phyloP scores from a whole-genome alignment of 176 grass and related monocot genomes.

The Avena eriantha region DNA sequence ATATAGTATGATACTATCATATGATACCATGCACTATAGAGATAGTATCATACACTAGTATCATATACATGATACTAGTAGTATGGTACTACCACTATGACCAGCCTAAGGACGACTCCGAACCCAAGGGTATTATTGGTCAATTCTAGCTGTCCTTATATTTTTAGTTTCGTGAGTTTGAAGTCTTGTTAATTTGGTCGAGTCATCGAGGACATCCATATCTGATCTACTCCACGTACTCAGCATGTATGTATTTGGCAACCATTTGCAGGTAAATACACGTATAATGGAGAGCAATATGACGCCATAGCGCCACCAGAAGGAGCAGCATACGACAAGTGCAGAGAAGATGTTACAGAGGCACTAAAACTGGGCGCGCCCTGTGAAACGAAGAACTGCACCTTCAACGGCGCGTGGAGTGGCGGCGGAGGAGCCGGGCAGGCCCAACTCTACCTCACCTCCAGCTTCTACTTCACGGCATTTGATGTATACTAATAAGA shows the following conservation, averaged over 20 bases:
- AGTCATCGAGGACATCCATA: too few relatives aligned
- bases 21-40: too few relatives aligned
- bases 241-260: not conserved
- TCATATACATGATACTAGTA: too few relatives aligned
- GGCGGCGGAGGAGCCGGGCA: not conserved
- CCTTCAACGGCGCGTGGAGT: constrained; percentile 12
- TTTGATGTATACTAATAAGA: not conserved
- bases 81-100: too few relatives aligned
- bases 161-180: too few relatives aligned
- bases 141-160: too few relatives aligned
- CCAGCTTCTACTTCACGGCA: constrained; percentile 1
- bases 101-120: too few relatives aligned
- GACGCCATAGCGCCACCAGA: constrained; percentile 31
- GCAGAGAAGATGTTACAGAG: constrained; percentile 16
- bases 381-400: constrained; percentile 35
- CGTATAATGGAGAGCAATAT: constrained; percentile 10
- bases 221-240: not conserved
- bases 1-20: too few relatives aligned
- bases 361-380: constrained; percentile 17
- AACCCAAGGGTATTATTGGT: too few relatives aligned
- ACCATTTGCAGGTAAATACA: constrained; percentile 6
- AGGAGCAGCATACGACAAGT: constrained; percentile 36
- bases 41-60: too few relatives aligned
- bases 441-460: not conserved
- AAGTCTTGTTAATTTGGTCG: too few relatives aligned